Conservation (phyloP, 345 rosid genomes). For the Populus alba region DNA sequence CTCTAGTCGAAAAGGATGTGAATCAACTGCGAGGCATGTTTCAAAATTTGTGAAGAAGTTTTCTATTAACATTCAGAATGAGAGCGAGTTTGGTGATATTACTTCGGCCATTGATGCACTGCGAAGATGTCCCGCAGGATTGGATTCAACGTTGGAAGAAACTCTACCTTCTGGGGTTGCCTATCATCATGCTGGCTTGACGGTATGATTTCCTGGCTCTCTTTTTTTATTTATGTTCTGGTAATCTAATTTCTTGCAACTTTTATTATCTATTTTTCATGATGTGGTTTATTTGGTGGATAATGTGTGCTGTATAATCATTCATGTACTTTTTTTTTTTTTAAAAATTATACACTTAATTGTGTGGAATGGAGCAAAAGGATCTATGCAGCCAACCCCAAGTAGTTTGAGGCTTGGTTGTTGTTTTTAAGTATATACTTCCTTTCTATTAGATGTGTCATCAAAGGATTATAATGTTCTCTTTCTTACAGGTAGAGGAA, state of each 20-base stretch:
- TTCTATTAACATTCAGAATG: constrained; percentile 37
- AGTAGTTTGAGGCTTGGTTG: no score
- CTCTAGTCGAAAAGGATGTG: constrained; percentile 97
- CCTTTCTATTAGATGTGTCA: neutral
- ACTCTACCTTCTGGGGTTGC: constrained; percentile 94
- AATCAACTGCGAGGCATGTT: constrained; percentile 90
- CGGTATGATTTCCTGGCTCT: constrained; percentile 52
- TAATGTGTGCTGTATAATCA: no score
- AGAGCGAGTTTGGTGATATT: constrained; percentile 60
- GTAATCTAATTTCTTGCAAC: neutral
- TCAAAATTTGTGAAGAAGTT: constrained; percentile 71
- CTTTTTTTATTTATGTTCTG: constrained; percentile 12
- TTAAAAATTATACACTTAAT: no score
- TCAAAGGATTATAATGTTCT: constrained; percentile 2
- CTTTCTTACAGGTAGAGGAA: constrained; percentile 76
- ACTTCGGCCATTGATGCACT: constrained; percentile 72
- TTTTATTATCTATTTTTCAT: neutral
- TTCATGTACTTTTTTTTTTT: no score
- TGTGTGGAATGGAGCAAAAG: no score
- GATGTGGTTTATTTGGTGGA: constrained; percentile 1
- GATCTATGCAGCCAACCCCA: no score
- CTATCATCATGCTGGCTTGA: constrained; percentile 98
- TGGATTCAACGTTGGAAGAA: constrained; percentile 88
- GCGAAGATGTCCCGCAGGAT: constrained; percentile 75
- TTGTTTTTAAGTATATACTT: neutral